These are phyloP conservation scores for Cordyceps javanica DNA, from an alignment of 2,329 filamentous ascomycete species.

Conservation along the genomic window DNA sequence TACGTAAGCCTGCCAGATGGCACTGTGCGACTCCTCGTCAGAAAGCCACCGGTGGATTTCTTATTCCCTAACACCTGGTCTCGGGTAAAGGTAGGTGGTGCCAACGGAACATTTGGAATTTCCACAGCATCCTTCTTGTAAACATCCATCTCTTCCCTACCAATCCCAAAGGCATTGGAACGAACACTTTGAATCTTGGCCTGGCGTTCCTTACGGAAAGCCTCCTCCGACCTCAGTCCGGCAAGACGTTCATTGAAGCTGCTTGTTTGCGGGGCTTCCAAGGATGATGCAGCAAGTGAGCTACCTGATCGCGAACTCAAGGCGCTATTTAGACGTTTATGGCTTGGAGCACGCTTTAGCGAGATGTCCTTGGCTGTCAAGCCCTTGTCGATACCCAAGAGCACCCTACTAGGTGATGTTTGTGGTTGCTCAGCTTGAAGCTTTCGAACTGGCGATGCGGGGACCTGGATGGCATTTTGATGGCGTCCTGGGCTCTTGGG, in stretches of 20 bases:
- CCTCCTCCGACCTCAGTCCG: conserved; percentile 56
- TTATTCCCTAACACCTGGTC: conserved; percentile 50
- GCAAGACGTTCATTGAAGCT: conserved; percentile 84
- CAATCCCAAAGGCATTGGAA: conserved; percentile 51
- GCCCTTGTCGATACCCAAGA: conserved; percentile 87
- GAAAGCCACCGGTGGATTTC: conserved; percentile 20
- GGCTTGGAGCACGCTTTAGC: conserved; percentile 62
- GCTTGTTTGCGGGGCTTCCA: conserved; percentile 34
- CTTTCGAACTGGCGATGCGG: conserved; percentile 64
- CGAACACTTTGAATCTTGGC: conserved; percentile 47
- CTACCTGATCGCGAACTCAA: neutral
- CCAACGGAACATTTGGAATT: conserved; percentile 42
- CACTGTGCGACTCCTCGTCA: conserved; percentile 40
- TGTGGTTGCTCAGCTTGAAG: conserved; percentile 44
- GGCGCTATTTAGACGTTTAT: conserved; percentile 23
- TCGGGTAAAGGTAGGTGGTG: conserved; percentile 51
- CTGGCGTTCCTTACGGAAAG: conserved; percentile 42
- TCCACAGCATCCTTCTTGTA: conserved; percentile 54
- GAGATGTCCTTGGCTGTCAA: conserved; percentile 76
- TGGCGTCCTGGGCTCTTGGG: conserved; percentile 5
- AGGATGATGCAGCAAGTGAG: neutral
- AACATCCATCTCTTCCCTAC: conserved; percentile 51
- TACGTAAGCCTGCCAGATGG: conserved; percentile 11
- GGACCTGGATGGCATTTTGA: conserved; percentile 57
- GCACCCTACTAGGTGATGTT: conserved; percentile 70